phyloP scores from a whole-genome alignment of 345 rosid genomes.

The Mercurialis annua region DNA sequence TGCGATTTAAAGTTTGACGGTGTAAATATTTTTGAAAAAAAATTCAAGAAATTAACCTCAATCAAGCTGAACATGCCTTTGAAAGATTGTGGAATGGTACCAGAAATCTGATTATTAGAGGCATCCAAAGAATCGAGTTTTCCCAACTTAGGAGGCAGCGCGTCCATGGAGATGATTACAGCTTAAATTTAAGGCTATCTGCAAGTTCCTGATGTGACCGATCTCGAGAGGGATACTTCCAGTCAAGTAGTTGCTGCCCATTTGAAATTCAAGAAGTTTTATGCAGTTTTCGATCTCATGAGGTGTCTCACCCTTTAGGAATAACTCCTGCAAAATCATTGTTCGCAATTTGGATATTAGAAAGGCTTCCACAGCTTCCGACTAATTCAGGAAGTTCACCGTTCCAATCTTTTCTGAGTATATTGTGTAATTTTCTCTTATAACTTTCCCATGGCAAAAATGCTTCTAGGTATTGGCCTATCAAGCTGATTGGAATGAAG shows the following conservation, averaged over 20 bases:
- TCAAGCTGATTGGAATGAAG: constrained; percentile 83
- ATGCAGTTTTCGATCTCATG: constrained; percentile 30
- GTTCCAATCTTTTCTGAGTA: constrained; percentile 62
- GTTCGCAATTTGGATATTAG: constrained; percentile 77
- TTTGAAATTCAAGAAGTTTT: constrained; percentile 29
- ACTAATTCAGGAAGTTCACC: constrained; percentile 69
- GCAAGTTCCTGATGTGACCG: constrained; percentile 33
- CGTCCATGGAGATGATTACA: constrained; percentile 36
- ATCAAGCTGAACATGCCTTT: constrained; percentile 37
- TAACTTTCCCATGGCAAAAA: constrained; percentile 81
- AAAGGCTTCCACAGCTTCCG: constrained; percentile 72
- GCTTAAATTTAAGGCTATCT: constrained; percentile 36
- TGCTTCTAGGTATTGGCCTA: constrained; percentile 72
- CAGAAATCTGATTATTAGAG: constrained; percentile 32
- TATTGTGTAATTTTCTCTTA: constrained; percentile 65
- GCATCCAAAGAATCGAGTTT: constrained; percentile 35
- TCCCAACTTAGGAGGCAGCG: constrained; percentile 31
- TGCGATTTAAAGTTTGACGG: no score
- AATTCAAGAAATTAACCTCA: constrained; percentile 32
- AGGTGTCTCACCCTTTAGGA: constrained; percentile 51
- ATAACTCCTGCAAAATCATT: constrained; percentile 72
- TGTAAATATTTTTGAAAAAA: no score
- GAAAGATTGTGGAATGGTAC: constrained; percentile 28
- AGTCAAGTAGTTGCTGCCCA: constrained; percentile 34
- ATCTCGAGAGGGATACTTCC: constrained; percentile 34